Conservation (phyloP, 495 filamentous ascomycete species). For the Cenococcum geophilum region DNA sequence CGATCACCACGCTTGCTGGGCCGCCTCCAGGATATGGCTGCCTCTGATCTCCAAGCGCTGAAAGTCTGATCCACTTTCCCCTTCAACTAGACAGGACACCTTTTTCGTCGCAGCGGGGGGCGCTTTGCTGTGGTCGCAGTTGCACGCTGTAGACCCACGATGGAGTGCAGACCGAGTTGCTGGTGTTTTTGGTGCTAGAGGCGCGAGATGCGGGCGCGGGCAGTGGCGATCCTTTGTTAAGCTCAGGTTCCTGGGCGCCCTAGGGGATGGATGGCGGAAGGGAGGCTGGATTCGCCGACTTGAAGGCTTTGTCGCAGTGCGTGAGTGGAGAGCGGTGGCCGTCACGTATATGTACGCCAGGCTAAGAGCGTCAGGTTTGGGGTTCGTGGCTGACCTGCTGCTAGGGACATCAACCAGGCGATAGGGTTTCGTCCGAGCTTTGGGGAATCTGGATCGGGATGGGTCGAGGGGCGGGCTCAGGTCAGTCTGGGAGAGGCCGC, state of each 20-base stretch:
- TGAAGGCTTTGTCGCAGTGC: slow-evolving; percentile 29
- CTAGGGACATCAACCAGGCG: slow-evolving; percentile 29
- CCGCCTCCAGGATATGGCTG: slow-evolving; percentile 21
- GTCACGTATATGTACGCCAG: slow-evolving; percentile 34
- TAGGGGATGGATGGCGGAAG: slow-evolving; percentile 24
- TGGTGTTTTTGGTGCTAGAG: slow-evolving; percentile 11
- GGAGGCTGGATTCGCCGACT: slow-evolving; percentile 24
- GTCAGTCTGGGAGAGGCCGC: slow-evolving; percentile 11
- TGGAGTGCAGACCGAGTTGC: slow-evolving; percentile 25
- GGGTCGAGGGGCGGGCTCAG: slow-evolving; percentile 17
- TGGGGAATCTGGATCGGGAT: slow-evolving; percentile 30
- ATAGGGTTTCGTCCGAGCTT: slow-evolving; percentile 35
- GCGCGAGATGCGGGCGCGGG: slow-evolving; percentile 19
- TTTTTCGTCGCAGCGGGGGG: too few relatives aligned
- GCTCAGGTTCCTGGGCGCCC: slow-evolving; percentile 32
- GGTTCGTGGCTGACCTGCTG: slow-evolving; percentile 27
- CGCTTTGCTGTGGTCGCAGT: too few relatives aligned
- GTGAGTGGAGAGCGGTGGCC: slow-evolving; percentile 32
- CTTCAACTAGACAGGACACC: background rate
- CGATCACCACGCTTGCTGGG: slow-evolving; percentile 16
- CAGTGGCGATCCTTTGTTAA: slow-evolving; percentile 34
- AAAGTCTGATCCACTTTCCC: slow-evolving; percentile 18
- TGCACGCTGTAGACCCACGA: slow-evolving; percentile 11
- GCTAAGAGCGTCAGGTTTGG: slow-evolving; percentile 27
- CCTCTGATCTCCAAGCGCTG: slow-evolving; percentile 14